Conservation (phyloP, 441 rosid species). For the Omphalea diandra region DNA sequence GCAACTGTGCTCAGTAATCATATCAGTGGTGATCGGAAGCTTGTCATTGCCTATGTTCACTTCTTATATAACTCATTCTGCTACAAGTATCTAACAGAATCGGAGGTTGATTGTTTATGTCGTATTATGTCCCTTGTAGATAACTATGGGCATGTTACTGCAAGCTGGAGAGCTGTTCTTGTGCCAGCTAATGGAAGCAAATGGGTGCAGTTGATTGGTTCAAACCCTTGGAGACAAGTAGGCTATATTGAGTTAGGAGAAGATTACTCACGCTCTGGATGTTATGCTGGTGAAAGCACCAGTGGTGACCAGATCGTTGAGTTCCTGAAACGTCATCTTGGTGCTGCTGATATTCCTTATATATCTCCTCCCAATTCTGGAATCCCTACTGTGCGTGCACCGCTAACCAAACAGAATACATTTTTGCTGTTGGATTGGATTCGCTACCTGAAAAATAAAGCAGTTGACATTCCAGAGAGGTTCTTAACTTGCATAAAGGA, state of each 20-base stretch:
- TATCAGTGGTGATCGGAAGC: constrained; percentile 36
- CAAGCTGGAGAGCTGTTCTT: constrained; percentile 36
- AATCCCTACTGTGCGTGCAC: constrained; percentile 46
- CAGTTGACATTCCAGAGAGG: constrained; percentile 31
- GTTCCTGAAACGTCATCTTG: constrained; percentile 35
- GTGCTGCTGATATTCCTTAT: constrained; percentile 50
- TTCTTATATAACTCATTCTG: constrained; percentile 46
- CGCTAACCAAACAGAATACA: constrained; percentile 51
- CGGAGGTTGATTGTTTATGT: constrained; percentile 32
- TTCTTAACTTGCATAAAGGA: constrained; percentile 46
- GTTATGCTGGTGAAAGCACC: constrained; percentile 40
- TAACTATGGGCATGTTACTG: constrained; percentile 40
- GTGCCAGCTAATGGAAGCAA: constrained; percentile 65
- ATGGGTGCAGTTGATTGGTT: constrained; percentile 50
- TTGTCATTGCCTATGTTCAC: constrained; percentile 45
- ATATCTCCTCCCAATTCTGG: constrained; percentile 52
- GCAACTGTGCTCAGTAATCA: constrained; percentile 25
- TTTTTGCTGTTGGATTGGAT: constrained; percentile 62
- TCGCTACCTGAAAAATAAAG: not conserved
- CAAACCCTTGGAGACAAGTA: constrained; percentile 51
- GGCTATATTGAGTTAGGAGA: constrained; percentile 51
- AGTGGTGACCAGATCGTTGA: constrained; percentile 30
- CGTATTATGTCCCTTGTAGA: constrained; percentile 53
- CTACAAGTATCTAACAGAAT: constrained; percentile 19
- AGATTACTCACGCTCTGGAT: constrained; percentile 40